Base-by-base conservation (phyloP, 495 filamentous ascomycete genomes). In the Ramalina intermedia region DNA sequence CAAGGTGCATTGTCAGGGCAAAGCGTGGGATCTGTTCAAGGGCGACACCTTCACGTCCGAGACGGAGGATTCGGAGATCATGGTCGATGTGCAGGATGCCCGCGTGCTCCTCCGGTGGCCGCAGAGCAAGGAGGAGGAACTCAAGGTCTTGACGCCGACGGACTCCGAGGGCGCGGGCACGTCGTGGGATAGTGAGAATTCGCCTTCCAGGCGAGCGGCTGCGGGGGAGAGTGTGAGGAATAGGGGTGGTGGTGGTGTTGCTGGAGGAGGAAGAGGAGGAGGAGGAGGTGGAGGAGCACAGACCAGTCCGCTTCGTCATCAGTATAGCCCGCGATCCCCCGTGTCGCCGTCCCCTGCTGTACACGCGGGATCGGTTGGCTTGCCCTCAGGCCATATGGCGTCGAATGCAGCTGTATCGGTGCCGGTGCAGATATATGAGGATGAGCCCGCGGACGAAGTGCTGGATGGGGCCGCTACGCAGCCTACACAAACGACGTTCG, bases 11-110 rank as follows among this genome's bases (percentile, higher is more conserved):
- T 96, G 85, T 66, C 83, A 88, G 64, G 89, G 89, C 21, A 80
- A 80, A 56, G 83, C 82, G 26, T 91, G 83, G 72, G 85, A 93
- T 53, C 62, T 98, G 64, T 71, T 68, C 41, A 96, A 94, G 68
- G 87, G 83, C 6, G 88, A 94, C 63, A 81, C 78, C 24, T 98
- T 94, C 65, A 82, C 80, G 23, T 94, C 89, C 47, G 86, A 94
- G 65, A 89, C 86, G 38, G 87, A 90, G 61, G 73, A 81, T 58
- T 82, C 80, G 33, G 87, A 94, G 59, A 89, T 98, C 59, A 93
- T 98, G 82, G 68, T 96, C 48, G 88, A 96, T 68, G 87, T 96
- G 27, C 86, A 93, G 48, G 88, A 96, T 57, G 81, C 90, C 43
- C 79, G 91, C 41, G 88, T 96, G 6, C 66, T 94, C 62, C 65